A percentile compares a stretch with the other conserved stretches of the same genome.
Evolutionary conservation across 352 stramenopile genomes (phyloP).

Genomic region (Pythium periplocum): DNA sequence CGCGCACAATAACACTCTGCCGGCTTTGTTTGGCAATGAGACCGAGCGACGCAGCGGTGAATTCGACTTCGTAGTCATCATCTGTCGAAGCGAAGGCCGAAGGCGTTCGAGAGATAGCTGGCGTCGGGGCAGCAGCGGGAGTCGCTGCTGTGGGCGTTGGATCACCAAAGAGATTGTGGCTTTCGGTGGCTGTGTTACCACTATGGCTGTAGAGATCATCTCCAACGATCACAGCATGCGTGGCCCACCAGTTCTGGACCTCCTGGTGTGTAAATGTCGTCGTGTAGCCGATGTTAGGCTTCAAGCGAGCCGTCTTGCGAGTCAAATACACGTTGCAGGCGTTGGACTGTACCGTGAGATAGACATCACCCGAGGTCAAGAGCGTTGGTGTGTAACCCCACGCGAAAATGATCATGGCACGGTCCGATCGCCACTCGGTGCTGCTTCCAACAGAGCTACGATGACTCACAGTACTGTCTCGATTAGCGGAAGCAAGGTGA

Average conservation of each 20-base stretch:
- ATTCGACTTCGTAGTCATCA: constrained; percentile 75
- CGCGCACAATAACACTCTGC: constrained; percentile 53
- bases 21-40: constrained; percentile 70
- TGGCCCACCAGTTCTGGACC: constrained; percentile 73
- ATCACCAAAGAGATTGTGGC: constrained; percentile 27
- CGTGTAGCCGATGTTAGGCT: constrained; percentile 73
- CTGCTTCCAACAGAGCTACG: neutral
- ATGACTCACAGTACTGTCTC: neutral
- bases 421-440: constrained; percentile 57
- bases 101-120: neutral
- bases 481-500: constrained; percentile 32
- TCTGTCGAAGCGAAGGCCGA: constrained; percentile 5
- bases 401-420: constrained; percentile 69
- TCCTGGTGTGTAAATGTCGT: constrained; percentile 83
- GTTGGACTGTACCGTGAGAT: constrained; percentile 80
- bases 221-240: constrained; percentile 73
- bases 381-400: constrained; percentile 84
- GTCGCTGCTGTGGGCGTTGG: neutral
- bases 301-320: constrained; percentile 67
- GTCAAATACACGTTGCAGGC: constrained; percentile 80
- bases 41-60: constrained; percentile 46
- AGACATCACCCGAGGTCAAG: constrained; percentile 77
- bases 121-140: constrained; percentile 1
- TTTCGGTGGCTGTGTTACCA: constrained; percentile 10
- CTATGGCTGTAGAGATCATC: constrained; percentile 53